A percentile compares a stretch with the other conserved stretches of the same genome.
Conservation (phyloP, 257 asterid genomes). For the Ophiorrhiza pumila region DNA sequence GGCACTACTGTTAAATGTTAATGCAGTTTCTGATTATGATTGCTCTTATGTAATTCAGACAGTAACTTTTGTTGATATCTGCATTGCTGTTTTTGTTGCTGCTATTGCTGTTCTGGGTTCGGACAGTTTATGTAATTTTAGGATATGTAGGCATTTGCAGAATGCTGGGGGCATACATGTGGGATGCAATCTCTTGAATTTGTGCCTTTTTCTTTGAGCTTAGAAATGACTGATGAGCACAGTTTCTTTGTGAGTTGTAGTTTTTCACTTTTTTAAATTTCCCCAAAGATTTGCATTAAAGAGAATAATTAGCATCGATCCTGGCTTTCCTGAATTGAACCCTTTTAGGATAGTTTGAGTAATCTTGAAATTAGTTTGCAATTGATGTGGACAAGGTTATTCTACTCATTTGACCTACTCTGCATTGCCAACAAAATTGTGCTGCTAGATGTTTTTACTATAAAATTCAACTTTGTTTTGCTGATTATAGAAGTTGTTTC, state of each 20-base stretch:
- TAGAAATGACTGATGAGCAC: too few relatives aligned
- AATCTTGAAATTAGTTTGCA: background rate
- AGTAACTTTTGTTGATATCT: background rate
- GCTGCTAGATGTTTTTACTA: background rate
- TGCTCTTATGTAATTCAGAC: background rate
- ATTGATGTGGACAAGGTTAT: background rate
- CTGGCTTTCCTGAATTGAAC: background rate
- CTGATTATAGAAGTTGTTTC: background rate
- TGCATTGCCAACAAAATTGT: background rate
- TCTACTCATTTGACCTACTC: background rate
- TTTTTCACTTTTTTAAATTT: background rate
- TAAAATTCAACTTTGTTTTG: background rate
- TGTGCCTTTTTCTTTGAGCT: too few relatives aligned
- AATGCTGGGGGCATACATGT: background rate
- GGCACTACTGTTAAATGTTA: background rate
- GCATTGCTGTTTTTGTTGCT: background rate
- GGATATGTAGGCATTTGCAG: background rate
- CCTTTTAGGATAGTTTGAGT: background rate
- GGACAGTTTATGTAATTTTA: background rate
- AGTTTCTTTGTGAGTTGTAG: too few relatives aligned
- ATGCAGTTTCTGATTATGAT: background rate
- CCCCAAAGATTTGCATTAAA: background rate
- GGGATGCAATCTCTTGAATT: background rate
- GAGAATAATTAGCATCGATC: background rate
- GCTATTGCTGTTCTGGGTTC: background rate